These are phyloP conservation scores for Salix dunnii DNA, from an alignment of 345 rosid species.

Conservation along the genomic window DNA sequence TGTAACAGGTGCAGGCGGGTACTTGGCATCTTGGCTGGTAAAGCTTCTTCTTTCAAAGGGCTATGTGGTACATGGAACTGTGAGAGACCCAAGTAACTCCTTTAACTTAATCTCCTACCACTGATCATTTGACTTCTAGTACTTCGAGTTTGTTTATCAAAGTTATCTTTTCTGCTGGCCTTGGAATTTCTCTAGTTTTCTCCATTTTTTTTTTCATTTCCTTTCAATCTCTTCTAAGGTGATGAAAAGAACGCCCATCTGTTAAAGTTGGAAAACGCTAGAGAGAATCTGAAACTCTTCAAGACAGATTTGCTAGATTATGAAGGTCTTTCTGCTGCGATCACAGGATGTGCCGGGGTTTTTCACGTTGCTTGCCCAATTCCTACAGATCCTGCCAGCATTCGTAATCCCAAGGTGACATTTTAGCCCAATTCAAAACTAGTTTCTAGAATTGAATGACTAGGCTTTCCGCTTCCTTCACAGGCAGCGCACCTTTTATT, in stretches of 20 bases:
- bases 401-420: conserved; percentile 23
- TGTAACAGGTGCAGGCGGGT: conserved; percentile 67
- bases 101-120: no score
- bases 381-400: conserved; percentile 4
- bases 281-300: conserved; percentile 33
- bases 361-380: conserved; percentile 36
- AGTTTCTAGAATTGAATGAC: background rate
- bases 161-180: no score
- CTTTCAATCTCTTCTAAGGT: conserved; percentile 5
- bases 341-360: conserved; percentile 30
- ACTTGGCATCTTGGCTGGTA: conserved; percentile 44
- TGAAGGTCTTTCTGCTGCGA: conserved; percentile 23
- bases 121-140: no score
- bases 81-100: conserved; percentile 19
- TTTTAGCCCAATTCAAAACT: background rate
- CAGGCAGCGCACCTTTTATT: background rate
- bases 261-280: conserved; percentile 23
- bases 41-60: conserved; percentile 52
- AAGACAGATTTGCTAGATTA: conserved; percentile 36
- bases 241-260: conserved; percentile 28
- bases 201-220: no score
- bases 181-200: no score
- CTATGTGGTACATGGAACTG: conserved; percentile 28
- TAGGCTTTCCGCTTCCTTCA: background rate
- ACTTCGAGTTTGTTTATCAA: no score